Percentiles rank a stretch among this genome's conserved stretches.
These are phyloP conservation scores for Zygotorulaspora chibaensis DNA, from an alignment of 805 yeast species.

Conservation along the genomic window DNA sequence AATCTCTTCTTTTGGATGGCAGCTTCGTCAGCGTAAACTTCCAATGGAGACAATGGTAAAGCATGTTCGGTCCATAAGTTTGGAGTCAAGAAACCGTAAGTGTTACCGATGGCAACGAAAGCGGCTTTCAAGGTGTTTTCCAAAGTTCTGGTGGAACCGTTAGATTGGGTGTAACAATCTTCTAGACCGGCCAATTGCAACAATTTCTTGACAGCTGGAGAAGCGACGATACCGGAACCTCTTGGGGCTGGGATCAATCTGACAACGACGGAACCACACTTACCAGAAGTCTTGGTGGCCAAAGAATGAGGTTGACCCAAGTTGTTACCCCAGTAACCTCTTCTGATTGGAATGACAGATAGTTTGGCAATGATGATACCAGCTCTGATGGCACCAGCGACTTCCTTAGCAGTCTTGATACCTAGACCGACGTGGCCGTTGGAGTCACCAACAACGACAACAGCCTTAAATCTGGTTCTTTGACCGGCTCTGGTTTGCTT, in stretches of 20 bases:
- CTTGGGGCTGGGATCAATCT: constrained; percentile 99
- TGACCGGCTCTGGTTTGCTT: constrained; percentile 99
- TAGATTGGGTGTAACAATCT: constrained; percentile 98
- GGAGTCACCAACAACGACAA: constrained; percentile 98
- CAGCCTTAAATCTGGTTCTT: constrained; percentile 99
- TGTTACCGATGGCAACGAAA: constrained; percentile 98
- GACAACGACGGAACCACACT: constrained; percentile 99
- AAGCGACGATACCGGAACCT: constrained; percentile 99
- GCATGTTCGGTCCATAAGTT: constrained; percentile 92
- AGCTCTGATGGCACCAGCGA: constrained; percentile 99
- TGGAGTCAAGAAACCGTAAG: constrained; percentile 99
- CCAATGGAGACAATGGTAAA: constrained; percentile 89
- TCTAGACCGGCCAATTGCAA: constrained; percentile 99
- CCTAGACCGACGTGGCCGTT: constrained; percentile 99
- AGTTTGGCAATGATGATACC: constrained; percentile 99
- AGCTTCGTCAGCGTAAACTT: constrained; percentile 85
- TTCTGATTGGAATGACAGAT: constrained; percentile 98
- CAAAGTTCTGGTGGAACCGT: constrained; percentile 98
- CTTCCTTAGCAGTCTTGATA: constrained; percentile 99
- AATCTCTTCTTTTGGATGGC: constrained; percentile 69
- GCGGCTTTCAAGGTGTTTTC: constrained; percentile 99
- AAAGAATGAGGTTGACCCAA: constrained; percentile 99
- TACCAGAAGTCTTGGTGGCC: constrained; percentile 97
- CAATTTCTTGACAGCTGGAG: constrained; percentile 99
- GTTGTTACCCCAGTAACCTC: constrained; percentile 99